Evolutionary conservation across 257 asterid species (phyloP).

Genomic region (Jasminum sambac): DNA sequence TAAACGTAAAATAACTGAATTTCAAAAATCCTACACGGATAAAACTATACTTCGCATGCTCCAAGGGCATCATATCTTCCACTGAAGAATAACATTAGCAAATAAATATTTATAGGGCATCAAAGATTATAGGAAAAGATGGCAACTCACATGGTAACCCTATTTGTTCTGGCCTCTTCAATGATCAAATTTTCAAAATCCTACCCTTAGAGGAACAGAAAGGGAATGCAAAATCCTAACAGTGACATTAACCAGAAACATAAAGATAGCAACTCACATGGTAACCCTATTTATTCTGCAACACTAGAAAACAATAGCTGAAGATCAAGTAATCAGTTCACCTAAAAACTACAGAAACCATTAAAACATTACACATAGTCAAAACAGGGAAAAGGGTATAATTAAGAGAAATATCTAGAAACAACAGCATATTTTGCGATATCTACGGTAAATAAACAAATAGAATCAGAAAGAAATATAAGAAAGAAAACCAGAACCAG

Average conservation of each 20-base stretch:
- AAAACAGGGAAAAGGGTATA: slow-evolving; percentile 2
- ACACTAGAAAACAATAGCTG: background rate
- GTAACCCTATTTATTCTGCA: background rate
- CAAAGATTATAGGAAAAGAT: background rate
- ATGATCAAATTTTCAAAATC: background rate
- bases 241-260: background rate
- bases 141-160: too few relatives aligned
- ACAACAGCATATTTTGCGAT: background rate
- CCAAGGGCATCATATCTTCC: background rate
- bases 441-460: background rate
- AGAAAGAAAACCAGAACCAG: background rate
- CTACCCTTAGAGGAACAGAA: background rate
- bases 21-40: background rate
- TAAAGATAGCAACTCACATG: background rate
- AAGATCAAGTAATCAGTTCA: background rate
- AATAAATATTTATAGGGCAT: background rate
- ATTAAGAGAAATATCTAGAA: background rate
- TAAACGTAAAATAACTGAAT: background rate
- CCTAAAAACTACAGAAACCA: background rate
- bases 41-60: background rate
- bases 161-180: background rate
- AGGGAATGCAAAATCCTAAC: background rate
- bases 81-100: background rate
- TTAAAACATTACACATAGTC: background rate
- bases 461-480: background rate